These are phyloP conservation scores for Solanum virginianum DNA, from an alignment of 257 asterid species.

Conservation along the genomic window DNA sequence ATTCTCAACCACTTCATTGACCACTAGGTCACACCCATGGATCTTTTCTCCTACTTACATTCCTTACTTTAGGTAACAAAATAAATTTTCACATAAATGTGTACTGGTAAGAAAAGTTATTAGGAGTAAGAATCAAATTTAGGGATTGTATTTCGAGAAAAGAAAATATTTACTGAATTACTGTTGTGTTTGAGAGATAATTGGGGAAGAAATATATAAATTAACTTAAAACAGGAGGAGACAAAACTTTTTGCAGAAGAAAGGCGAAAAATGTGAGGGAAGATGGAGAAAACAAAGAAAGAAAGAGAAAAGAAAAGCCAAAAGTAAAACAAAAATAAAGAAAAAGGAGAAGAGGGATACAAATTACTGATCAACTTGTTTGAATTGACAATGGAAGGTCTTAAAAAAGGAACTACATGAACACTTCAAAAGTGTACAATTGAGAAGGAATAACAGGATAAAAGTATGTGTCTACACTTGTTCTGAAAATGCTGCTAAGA, in stretches of 20 bases:
- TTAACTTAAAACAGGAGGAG: not conserved
- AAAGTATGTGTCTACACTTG: not conserved
- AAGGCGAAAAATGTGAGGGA: not conserved
- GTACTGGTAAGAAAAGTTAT: not conserved
- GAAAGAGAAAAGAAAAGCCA: not conserved
- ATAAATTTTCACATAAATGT: not conserved
- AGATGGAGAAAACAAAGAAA: not conserved
- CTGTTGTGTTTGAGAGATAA: not conserved
- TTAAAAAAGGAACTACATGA: not conserved
- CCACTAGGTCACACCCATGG: not conserved
- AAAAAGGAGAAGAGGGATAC: not conserved
- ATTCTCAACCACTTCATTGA: not conserved
- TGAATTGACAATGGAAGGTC: not conserved
- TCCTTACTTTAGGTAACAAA: not conserved
- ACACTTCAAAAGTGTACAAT: not conserved
- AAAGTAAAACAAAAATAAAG: not conserved
- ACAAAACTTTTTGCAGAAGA: not conserved
- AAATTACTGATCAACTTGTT: not conserved
- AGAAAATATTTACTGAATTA: not conserved
- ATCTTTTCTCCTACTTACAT: not conserved
- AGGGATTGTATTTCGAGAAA: not conserved
- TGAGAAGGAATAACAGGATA: not conserved
- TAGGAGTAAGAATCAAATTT: not conserved
- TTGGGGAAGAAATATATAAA: not conserved
- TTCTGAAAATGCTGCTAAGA: not conserved